Evolutionary conservation across 768 basidiomycete genomes (phyloP), one percentile per base, ranked within the genome.

Genomic region (Clitopilus passeckerianus): DNA sequence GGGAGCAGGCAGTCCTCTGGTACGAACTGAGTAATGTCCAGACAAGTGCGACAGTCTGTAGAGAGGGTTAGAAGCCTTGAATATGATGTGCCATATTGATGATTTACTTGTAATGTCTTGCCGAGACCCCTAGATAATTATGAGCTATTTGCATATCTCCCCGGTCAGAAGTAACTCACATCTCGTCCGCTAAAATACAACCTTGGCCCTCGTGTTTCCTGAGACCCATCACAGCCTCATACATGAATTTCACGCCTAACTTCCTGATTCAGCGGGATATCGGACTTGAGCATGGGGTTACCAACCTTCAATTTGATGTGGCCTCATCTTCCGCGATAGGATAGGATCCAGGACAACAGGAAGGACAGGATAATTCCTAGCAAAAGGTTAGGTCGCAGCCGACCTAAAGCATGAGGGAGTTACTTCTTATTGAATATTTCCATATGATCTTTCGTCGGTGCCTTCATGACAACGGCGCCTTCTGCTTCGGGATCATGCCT

Each of bases 151-250:
- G 53, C 16, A n/a, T 52, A 6, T 57, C 58, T 53, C 57, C 72
- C 34, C 8, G 22, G 8, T 34, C 12, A 43, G 27, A 41, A 60
- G 59, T 34, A 14, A 57, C 70, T 54, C 62, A 93, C 94, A 97
- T 96, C 67, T 98, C 97, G 72, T 99, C 97, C 1, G 96, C 97
- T 34, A 99, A 81, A 63, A 99, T 97, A 65, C 93, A 95, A 0
- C 96, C 96, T 68, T 91, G 86, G 1, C 93, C 91, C 71, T 95
- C 93, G 61, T 93, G 91, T 70, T 87, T 90, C 57, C 91, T 82
- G 67, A 97, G 75, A 9, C 95, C 95, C 94, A 98, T 98, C 16
- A 95, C 90, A 66, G 89, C 93, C 67, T 95, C 93, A 67, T 99
- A 99, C 77, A 99, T 75, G 72, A 99, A 99, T 69, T 84, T 83